Conservation (phyloP, 2,329 filamentous ascomycete genomes). For the Talaromyces sp. region DNA sequence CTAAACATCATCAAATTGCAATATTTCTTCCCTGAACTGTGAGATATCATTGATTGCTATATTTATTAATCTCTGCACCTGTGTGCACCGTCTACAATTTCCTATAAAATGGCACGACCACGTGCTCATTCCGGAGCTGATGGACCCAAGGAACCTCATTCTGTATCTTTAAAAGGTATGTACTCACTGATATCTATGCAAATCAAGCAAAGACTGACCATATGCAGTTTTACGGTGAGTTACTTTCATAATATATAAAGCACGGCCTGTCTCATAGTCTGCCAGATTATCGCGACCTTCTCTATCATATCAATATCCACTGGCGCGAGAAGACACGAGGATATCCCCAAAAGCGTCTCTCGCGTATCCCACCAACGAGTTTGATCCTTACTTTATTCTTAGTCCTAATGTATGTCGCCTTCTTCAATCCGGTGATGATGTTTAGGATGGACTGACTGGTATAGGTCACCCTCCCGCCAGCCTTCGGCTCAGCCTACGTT, state of each 20-base stretch:
- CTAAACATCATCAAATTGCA: no score
- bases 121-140: conserved; percentile 45
- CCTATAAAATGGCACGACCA: conserved; percentile 40
- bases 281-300: conserved; percentile 71
- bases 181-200: conserved; percentile 6
- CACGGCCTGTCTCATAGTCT: neutral
- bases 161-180: conserved; percentile 70
- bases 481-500: conserved; percentile 92
- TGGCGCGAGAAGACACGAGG: conserved; percentile 48
- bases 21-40: neutral
- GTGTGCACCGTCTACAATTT: neutral
- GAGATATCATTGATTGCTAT: neutral
- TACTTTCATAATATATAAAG: no score
- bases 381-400: conserved; percentile 55
- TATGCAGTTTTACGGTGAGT: conserved; percentile 42
- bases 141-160: conserved; percentile 68
- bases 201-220: neutral
- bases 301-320: conserved; percentile 47
- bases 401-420: conserved; percentile 49
- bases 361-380: conserved; percentile 61
- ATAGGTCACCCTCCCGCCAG: conserved; percentile 76
- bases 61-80: neutral
- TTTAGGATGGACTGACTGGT: neutral
- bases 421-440: no score
- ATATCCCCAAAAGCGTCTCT: conserved; percentile 66